These are phyloP conservation scores for Rhynchosporium agropyri DNA, from an alignment of 2,329 filamentous ascomycete genomes.

Conservation along the genomic window DNA sequence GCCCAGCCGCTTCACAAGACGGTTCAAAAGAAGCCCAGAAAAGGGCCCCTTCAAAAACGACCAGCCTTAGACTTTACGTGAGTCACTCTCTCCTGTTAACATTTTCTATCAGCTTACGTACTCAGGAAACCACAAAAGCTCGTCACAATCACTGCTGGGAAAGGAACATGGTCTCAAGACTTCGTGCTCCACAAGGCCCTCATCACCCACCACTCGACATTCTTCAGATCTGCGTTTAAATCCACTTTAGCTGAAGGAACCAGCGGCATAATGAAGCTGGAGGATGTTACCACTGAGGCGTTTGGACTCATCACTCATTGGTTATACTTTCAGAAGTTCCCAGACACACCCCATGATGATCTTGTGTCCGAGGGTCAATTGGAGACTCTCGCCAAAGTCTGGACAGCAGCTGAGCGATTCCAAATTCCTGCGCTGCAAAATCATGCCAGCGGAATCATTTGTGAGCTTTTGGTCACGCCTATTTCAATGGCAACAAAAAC, in stretches of 20 bases:
- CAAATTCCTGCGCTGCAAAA: not conserved
- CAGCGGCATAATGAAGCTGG: not conserved
- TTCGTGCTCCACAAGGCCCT: slow-evolving; percentile 4
- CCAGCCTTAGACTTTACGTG: not conserved
- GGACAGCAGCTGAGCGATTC: not conserved
- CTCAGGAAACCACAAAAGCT: not conserved
- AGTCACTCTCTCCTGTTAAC: not conserved
- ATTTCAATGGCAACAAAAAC: not conserved
- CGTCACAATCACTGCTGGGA: slow-evolving; percentile 8
- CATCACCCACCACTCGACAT: slow-evolving; percentile 8
- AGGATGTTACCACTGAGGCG: not conserved
- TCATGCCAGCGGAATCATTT: not conserved
- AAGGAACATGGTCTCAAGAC: not conserved
- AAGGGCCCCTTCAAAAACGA: not conserved
- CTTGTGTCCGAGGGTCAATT: not conserved
- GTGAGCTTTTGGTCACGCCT: not conserved
- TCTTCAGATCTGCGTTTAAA: not conserved
- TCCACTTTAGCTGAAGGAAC: not conserved
- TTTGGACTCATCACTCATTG: slow-evolving; percentile 9
- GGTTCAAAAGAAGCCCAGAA: not conserved
- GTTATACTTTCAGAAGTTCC: slow-evolving; percentile 1
- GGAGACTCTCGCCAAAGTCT: not conserved
- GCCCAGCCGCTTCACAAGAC: no score
- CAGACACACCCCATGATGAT: not conserved
- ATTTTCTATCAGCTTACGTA: not conserved